Evolutionary conservation across 2,329 filamentous ascomycete genomes (phyloP).

Genomic region (Leptodontidium sp.): DNA sequence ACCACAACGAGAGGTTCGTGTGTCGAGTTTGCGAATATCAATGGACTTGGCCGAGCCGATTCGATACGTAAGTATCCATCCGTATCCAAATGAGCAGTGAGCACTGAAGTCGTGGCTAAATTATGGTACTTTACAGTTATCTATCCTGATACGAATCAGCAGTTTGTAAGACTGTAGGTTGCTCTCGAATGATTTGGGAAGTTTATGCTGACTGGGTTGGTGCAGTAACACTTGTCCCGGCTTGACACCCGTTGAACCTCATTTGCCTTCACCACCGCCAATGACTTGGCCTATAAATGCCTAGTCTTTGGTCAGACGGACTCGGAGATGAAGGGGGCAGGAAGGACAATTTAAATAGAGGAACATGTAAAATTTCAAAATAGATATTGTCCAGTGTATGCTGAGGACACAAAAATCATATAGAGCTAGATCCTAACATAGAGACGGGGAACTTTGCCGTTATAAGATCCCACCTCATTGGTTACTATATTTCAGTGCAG

Average conservation of each 20-base stretch:
- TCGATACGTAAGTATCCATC: conserved; percentile 7
- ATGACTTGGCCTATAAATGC: conserved; percentile 3
- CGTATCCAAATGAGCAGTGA: neutral
- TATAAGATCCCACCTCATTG: neutral
- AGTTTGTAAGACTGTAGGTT: conserved; percentile 16
- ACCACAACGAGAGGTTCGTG: conserved; percentile 10
- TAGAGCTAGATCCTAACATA: neutral
- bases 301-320: neutral
- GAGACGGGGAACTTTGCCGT: neutral
- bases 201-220: neutral
- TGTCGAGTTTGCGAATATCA: conserved; percentile 18
- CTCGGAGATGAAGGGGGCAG: neutral
- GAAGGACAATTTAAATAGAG: neutral
- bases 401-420: neutral
- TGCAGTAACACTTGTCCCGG: conserved; percentile 7
- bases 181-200: neutral
- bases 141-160: conserved; percentile 17
- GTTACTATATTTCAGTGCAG: neutral
- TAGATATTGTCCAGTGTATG: neutral
- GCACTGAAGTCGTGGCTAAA: conserved; percentile 1
- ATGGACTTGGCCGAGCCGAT: conserved; percentile 18
- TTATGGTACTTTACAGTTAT: neutral
- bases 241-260: conserved; percentile 5
- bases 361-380: no score
- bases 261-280: conserved; percentile 1